Conservation (phyloP, 805 yeast species). For the Hanseniaspora thailandica region DNA sequence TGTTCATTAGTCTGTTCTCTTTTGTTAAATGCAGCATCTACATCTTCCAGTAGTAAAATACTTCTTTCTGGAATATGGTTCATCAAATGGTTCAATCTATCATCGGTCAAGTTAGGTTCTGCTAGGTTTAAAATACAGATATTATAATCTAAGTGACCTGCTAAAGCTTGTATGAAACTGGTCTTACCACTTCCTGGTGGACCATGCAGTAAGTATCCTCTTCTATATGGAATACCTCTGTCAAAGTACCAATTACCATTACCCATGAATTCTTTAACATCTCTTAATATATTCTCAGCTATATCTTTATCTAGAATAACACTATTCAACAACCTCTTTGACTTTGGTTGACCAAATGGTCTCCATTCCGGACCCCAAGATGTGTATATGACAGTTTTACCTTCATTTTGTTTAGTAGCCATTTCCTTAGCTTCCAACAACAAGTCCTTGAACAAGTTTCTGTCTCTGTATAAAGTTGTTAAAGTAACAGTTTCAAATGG, state of each 20-base stretch:
- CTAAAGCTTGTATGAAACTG: conserved; percentile 88
- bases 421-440: conserved; percentile 71
- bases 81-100: conserved; percentile 86
- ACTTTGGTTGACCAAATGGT: conserved; percentile 91
- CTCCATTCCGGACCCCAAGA: conserved; percentile 99
- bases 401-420: conserved; percentile 75
- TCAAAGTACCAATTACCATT: conserved; percentile 88
- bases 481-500: conserved; percentile 95
- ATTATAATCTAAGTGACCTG: conserved; percentile 91
- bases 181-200: conserved; percentile 98
- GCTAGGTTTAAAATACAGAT: conserved; percentile 86
- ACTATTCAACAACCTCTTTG: conserved; percentile 70
- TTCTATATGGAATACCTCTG: conserved; percentile 92
- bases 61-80: conserved; percentile 89
- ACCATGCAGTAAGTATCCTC: conserved; percentile 88
- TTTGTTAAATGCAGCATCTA: conserved; percentile 88
- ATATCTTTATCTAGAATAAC: conserved; percentile 75
- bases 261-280: conserved; percentile 65
- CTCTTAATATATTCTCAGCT: conserved; percentile 51
- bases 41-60: conserved; percentile 74
- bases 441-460: conserved; percentile 54
- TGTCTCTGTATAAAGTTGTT: conserved; percentile 78
- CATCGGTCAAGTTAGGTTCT: conserved; percentile 87
- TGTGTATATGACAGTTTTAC: conserved; percentile 85
- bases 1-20: conserved; percentile 64